Base-by-base conservation (phyloP, 495 filamentous ascomycete genomes). In the Tetracladium setigerum region DNA sequence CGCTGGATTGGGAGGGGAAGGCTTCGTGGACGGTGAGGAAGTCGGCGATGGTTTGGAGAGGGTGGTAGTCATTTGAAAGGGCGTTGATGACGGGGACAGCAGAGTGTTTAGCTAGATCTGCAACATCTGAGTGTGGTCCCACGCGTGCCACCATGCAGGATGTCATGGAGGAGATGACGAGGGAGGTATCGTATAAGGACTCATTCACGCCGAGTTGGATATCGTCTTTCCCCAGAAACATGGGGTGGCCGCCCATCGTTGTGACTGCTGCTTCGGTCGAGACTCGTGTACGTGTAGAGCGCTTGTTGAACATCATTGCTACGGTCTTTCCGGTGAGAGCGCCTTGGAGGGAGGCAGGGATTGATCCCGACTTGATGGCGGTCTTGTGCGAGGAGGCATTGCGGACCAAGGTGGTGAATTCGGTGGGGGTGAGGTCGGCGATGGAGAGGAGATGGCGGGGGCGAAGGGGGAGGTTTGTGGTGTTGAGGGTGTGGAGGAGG, bases 141-240 rank as follows among this genome's bases (percentile, higher is more conserved):
- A 95, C 90, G 40, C 92, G 86, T 34, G 89, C 91, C 5, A 98
- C 84, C 62, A 96, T 87, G 58, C 80, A 84, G 15, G 86, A 85
- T 4, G 84, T 82, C 92, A 98, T 98, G 46, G 83, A 89, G 8
- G 87, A 95, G 45, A 96, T 82, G 22, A 98, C 86, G 14, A 84
- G 74, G 1, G 88, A 79, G 5, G 91, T 95, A 61, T 98, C 92
- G 59, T 84, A 80, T 16, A 96, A 70, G 8, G 87, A 87, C 65
- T 98, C 92, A 58, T 98, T 98, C 57, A 95, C 92, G 22, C 91
- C 91, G 27, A 97, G 69, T 61, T 98, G 92, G 46, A 98, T 98
- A 62, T 98, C 92, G 37, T 90, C 83, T 60, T 87, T 89, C 41
- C 88, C 87, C 36, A 98, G 67, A 64, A 97, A 98, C 88, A 98